Evolutionary conservation across 345 rosid species (phyloP), one percentile per base, ranked within the genome.

Genomic region (Citrus mangshanensis): DNA sequence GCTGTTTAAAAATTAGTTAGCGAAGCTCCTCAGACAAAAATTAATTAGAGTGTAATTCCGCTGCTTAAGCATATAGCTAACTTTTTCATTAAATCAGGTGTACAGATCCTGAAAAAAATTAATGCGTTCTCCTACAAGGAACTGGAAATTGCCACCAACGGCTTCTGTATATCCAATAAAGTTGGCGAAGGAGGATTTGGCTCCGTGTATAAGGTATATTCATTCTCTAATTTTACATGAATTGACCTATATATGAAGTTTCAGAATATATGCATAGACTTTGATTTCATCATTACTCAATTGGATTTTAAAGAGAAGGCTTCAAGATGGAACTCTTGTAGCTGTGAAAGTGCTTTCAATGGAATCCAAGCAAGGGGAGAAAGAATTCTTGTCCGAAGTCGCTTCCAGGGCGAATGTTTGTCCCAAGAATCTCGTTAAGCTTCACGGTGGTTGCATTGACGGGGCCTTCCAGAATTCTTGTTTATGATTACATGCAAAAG

Each of bases 111-210:
- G 59, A 59, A 70, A 73, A 84, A 82, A 27, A 30, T 38, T 40
- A 37, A 62, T 46, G 65, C 81, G 13, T 88, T 84, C 78, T 71
- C 82, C 0, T 84, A 71, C 12, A 16, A 64, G 8, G 85, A 88
- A 38, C 56, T 86, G 54, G 78, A 82, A 55, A 51, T 61, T 32
- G 89, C 86, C 40, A 82, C 87, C 71, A 80, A 79, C 35, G 81
- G 78, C 21, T 86, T 88, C 80, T 61, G 59, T 30, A 16, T 80
- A n/a, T 82, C 82, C 1, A 82, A 81, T 35, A 86, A 81, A 79
- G 77, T 86, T n/a, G 89, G 90, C 1, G 89, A 84, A 79, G 89
- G 90, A 22, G 90, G 90, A 64, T 86, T 84, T 67, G 89, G 90
- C 37, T 75, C 76, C 9, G 89, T 88, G 30, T 86, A 84, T 34